A percentile compares a stretch with the other conserved stretches of the same genome.
phyloP scores from a whole-genome alignment of 2,329 filamentous ascomycete genomes.

The Truncatella angustata region DNA sequence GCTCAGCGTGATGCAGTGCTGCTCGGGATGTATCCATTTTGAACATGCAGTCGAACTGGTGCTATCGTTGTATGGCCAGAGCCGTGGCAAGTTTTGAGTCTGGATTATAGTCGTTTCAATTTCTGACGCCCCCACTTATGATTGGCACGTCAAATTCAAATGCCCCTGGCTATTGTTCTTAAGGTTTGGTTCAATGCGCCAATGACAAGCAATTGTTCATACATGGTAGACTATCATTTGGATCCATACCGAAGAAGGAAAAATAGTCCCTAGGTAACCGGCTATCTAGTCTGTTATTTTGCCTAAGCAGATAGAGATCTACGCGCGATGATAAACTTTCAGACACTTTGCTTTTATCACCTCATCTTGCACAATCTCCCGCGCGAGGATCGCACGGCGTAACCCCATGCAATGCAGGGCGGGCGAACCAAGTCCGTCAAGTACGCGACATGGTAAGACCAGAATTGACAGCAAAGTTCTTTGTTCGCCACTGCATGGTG shows the following conservation, averaged over 20 bases:
- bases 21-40: no score
- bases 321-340: neutral
- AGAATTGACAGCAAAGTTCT: no score
- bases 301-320: constrained; percentile 3
- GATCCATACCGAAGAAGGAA: neutral
- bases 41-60: neutral
- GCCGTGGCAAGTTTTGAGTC: no score
- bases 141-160: neutral
- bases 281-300: neutral
- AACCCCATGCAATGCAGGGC: neutral
- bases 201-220: neutral
- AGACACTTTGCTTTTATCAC: neutral
- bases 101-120: neutral
- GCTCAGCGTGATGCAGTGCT: neutral
- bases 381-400: constrained; percentile 1
- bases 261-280: neutral
- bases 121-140: neutral
- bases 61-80: neutral
- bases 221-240: neutral
- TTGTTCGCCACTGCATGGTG: no score
- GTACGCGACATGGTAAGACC: no score
- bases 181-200: neutral
- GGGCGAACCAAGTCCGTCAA: neutral
- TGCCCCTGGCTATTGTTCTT: neutral
- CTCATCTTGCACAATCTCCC: constrained; percentile 2